phyloP scores from a whole-genome alignment of 305 asterid species.

The Coffea humblotiana region DNA sequence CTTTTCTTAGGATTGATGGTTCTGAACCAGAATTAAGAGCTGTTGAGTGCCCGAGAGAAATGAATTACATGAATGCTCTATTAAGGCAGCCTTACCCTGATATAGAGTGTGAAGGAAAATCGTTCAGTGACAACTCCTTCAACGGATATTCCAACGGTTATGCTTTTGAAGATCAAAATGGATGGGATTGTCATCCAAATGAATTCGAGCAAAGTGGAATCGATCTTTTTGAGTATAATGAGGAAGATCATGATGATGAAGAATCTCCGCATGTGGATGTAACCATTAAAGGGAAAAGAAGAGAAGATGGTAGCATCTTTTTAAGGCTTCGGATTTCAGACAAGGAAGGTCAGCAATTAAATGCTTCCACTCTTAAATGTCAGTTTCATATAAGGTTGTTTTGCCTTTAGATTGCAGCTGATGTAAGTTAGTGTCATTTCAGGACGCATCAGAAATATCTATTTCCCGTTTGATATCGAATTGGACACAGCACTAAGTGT shows the following conservation, averaged over 20 bases:
- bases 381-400: neutral
- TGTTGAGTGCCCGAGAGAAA: slow-evolving; percentile 38
- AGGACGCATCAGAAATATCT: slow-evolving; percentile 73
- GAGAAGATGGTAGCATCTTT: slow-evolving; percentile 66
- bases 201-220: slow-evolving; percentile 60
- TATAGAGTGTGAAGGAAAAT: slow-evolving; percentile 32
- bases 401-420: slow-evolving; percentile 16
- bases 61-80: slow-evolving; percentile 43
- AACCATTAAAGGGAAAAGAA: slow-evolving; percentile 66
- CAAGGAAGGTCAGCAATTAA: slow-evolving; percentile 55
- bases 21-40: slow-evolving; percentile 39
- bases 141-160: slow-evolving; percentile 46
- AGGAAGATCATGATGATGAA: slow-evolving; percentile 46
- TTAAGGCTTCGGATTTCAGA: slow-evolving; percentile 79
- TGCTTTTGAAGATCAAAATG: slow-evolving; percentile 53
- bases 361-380: slow-evolving; percentile 2
- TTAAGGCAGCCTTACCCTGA: slow-evolving; percentile 45
- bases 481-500: slow-evolving; percentile 70
- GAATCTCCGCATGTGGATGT: slow-evolving; percentile 40
- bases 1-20: slow-evolving; percentile 67
- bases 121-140: slow-evolving; percentile 25
- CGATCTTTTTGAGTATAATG: slow-evolving; percentile 52
- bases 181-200: slow-evolving; percentile 49
- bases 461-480: slow-evolving; percentile 69
- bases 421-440: slow-evolving; percentile 26